Conservation (phyloP, 2,329 filamentous ascomycete species). For the Fusarium nurragi region DNA sequence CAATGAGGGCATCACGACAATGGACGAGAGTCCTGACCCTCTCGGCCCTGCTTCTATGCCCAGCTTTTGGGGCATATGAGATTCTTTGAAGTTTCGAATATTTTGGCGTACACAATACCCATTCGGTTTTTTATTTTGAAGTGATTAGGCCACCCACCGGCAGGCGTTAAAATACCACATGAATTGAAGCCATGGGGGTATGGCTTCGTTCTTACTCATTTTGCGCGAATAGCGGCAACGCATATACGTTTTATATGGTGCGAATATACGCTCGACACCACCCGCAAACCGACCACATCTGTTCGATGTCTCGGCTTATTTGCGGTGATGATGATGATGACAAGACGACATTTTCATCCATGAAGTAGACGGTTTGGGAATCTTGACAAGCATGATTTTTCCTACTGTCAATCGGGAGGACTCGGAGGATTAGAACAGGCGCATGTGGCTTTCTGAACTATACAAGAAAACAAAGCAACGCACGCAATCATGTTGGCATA, state of each 20-base stretch:
- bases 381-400: conserved; percentile 27
- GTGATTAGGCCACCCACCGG: conserved; percentile 39
- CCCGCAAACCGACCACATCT: conserved; percentile 2
- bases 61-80: conserved; percentile 52
- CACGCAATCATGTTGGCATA: conserved; percentile 12
- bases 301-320: conserved; percentile 7
- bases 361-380: conserved; percentile 29
- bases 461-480: conserved; percentile 17
- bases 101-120: conserved; percentile 48
- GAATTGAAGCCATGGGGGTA: conserved; percentile 31
- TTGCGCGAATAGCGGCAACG: conserved; percentile 38
- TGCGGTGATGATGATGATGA: conserved; percentile 43
- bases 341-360: conserved; percentile 37
- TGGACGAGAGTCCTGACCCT: conserved; percentile 51
- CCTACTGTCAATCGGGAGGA: conserved; percentile 17
- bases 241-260: conserved; percentile 43
- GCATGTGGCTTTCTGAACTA: conserved; percentile 36
- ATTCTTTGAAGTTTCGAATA: conserved; percentile 28
- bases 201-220: conserved; percentile 37
- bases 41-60: conserved; percentile 46
- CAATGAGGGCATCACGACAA: conserved; percentile 49
- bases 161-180: conserved; percentile 43
- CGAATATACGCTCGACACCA: conserved; percentile 34
- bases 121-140: conserved; percentile 42
- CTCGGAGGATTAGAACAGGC: conserved; percentile 24